phyloP scores from a whole-genome alignment of 2,329 filamentous ascomycete species.

The Penicillium hordei region DNA sequence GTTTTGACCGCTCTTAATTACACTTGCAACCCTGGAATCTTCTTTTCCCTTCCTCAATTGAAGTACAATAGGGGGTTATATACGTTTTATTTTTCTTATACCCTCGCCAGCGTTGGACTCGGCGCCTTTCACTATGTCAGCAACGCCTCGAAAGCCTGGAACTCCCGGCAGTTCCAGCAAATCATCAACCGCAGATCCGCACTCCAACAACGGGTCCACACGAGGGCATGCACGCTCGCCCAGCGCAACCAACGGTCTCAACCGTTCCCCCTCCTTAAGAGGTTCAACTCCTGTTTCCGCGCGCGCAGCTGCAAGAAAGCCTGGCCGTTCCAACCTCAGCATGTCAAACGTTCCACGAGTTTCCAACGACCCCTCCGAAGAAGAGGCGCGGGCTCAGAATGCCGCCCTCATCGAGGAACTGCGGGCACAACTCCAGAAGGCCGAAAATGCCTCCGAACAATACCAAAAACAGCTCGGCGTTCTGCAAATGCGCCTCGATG shows the following conservation, averaged over 20 bases:
- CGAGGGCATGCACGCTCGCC: constrained; percentile 50
- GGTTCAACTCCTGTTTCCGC: constrained; percentile 62
- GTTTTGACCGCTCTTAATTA: constrained; percentile 28
- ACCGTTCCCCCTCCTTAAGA: constrained; percentile 66
- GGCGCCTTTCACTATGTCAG: constrained; percentile 40
- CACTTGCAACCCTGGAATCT: constrained; percentile 16
- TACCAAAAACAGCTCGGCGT: constrained; percentile 82
- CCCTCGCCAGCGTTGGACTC: constrained; percentile 12
- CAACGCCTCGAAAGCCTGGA: constrained; percentile 45
- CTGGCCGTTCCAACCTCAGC: constrained; percentile 45
- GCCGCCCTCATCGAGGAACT: constrained; percentile 78
- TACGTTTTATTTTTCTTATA: constrained; percentile 15
- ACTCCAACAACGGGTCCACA: constrained; percentile 36
- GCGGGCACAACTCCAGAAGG: constrained; percentile 76
- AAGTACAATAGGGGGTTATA: not conserved
- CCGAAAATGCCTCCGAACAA: constrained; percentile 74
- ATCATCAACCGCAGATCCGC: constrained; percentile 32
- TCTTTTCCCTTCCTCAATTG: constrained; percentile 2
- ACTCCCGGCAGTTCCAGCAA: constrained; percentile 35
- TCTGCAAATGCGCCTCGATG: constrained; percentile 81
- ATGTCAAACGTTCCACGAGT: constrained; percentile 47
- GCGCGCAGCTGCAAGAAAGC: constrained; percentile 66
- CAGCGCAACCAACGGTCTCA: constrained; percentile 50
- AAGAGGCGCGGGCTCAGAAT: constrained; percentile 76
- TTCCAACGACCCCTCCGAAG: constrained; percentile 56